Evolutionary conservation across 2,329 filamentous ascomycete species (phyloP).

Genomic region (Pochonia chlamydosporia): DNA sequence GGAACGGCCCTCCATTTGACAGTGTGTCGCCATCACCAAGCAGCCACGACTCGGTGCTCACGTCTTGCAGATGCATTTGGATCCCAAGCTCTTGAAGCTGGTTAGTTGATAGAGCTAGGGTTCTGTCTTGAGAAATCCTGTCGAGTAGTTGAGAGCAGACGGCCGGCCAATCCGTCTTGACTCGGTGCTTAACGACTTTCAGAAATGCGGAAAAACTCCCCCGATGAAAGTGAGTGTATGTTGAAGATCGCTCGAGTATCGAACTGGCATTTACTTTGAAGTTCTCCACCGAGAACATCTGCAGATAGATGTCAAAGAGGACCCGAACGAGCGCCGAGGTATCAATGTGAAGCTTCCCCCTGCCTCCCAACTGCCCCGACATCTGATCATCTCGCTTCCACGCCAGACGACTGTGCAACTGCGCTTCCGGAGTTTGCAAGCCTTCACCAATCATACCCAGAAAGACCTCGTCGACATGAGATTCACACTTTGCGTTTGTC

Average conservation of each 20-base stretch:
- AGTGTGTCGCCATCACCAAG: conserved; percentile 13
- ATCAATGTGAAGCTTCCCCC: conserved; percentile 26
- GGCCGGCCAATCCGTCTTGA: conserved; percentile 27
- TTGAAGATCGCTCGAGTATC: conserved; percentile 5
- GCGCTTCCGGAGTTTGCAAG: conserved; percentile 10
- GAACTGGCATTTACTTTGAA: background rate
- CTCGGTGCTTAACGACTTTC: conserved; percentile 26
- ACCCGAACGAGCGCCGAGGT: conserved; percentile 30
- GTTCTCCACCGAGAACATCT: conserved; percentile 40
- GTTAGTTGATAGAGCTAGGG: conserved; percentile 22
- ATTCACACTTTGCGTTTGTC: conserved; percentile 39
- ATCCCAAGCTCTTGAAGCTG: conserved; percentile 28
- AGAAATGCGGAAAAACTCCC: conserved; percentile 34
- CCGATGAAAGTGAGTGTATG: conserved; percentile 28
- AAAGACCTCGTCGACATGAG: conserved; percentile 33
- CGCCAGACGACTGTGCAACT: conserved; percentile 23
- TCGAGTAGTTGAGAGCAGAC: conserved; percentile 23
- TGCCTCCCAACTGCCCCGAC: conserved; percentile 14
- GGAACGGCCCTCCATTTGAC: conserved; percentile 21
- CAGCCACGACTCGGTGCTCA: conserved; percentile 27
- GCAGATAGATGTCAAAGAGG: conserved; percentile 35
- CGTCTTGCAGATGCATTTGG: conserved; percentile 29
- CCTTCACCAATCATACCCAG: conserved; percentile 15
- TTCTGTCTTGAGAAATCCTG: conserved; percentile 23
- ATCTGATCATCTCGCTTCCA: conserved; percentile 32